These are phyloP conservation scores for Candida ipomoeae DNA, from an alignment of 805 yeast species.

Conservation along the genomic window DNA sequence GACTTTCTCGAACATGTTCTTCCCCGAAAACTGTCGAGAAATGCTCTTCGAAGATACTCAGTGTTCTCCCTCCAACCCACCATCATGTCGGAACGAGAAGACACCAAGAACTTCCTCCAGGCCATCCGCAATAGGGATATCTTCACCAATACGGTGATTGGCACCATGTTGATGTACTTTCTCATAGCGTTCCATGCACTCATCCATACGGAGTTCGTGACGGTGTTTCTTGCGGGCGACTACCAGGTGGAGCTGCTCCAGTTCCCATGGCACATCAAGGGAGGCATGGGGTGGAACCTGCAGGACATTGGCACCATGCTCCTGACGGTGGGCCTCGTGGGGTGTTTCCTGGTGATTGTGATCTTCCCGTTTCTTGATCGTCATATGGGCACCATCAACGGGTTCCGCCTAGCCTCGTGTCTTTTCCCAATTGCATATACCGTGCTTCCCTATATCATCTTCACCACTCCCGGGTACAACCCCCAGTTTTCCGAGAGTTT, in stretches of 20 bases:
- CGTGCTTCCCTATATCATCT: conserved; percentile 45
- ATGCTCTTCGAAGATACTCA: conserved; percentile 18
- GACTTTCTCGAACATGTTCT: conserved; percentile 1
- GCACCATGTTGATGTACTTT: conserved; percentile 35
- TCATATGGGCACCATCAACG: conserved; percentile 40
- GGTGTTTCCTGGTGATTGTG: conserved; percentile 46
- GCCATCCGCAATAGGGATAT: conserved; percentile 19
- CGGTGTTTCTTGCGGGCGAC: conserved; percentile 46
- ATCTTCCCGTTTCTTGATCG: conserved; percentile 52
- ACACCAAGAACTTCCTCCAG: conserved; percentile 11
- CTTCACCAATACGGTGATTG: conserved; percentile 29
- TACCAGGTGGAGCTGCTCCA: conserved; percentile 23
- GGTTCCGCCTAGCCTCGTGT: conserved; percentile 38
- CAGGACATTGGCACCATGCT: conserved; percentile 47
- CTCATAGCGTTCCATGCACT: conserved; percentile 44
- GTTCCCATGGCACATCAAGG: conserved; percentile 47
- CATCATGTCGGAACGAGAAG: conserved; percentile 13
- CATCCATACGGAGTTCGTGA: conserved; percentile 52
- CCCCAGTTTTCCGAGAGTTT: conserved; percentile 23
- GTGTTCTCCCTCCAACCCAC: conserved; percentile 15
- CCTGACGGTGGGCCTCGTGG: conserved; percentile 51
- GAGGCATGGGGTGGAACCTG: conserved; percentile 50
- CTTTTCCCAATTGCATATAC: conserved; percentile 45
- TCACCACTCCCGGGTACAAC: conserved; percentile 36
- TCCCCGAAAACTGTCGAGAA: conserved; percentile 13